Evolutionary conservation across 2,329 filamentous ascomycete species (phyloP).

Genomic region (Eutypella sp.): DNA sequence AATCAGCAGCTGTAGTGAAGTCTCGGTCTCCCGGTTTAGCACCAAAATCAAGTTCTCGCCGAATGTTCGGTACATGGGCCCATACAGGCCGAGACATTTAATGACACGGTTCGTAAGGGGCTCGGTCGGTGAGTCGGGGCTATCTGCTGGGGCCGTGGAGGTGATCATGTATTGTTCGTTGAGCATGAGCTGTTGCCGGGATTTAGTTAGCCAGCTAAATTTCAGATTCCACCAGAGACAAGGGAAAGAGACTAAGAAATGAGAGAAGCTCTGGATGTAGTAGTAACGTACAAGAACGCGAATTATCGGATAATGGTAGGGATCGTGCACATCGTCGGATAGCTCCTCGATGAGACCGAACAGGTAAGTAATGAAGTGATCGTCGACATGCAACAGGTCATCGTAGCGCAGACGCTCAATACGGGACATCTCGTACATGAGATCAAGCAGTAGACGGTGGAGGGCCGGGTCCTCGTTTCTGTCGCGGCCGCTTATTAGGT

Average conservation of each 20-base stretch:
- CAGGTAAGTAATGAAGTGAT: conserved; percentile 77
- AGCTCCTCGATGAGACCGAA: conserved; percentile 84
- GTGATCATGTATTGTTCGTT: conserved; percentile 98
- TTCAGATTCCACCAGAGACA: neutral
- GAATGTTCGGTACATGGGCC: conserved; percentile 83
- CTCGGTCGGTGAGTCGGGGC: conserved; percentile 34
- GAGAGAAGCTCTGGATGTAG: neutral
- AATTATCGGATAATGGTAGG: conserved; percentile 94
- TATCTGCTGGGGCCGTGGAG: conserved; percentile 47
- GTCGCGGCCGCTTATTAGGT: conserved; percentile 63
- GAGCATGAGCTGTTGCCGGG: conserved; percentile 73
- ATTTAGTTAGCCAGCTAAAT: too few species aligned
- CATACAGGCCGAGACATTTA: conserved; percentile 79
- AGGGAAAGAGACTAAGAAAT: conserved; percentile 12
- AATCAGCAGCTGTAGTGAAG: conserved; percentile 90
- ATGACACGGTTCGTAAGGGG: conserved; percentile 87
- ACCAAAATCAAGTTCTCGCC: conserved; percentile 96
- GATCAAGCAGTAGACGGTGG: conserved; percentile 76
- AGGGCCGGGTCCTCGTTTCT: conserved; percentile 63
- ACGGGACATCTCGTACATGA: conserved; percentile 94
- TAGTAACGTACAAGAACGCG: conserved; percentile 72
- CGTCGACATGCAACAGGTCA: conserved; percentile 72
- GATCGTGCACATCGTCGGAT: conserved; percentile 82
- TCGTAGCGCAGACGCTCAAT: conserved; percentile 75
- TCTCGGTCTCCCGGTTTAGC: conserved; percentile 91